phyloP scores from a whole-genome alignment of 345 rosid species.

The Pistacia vera region DNA sequence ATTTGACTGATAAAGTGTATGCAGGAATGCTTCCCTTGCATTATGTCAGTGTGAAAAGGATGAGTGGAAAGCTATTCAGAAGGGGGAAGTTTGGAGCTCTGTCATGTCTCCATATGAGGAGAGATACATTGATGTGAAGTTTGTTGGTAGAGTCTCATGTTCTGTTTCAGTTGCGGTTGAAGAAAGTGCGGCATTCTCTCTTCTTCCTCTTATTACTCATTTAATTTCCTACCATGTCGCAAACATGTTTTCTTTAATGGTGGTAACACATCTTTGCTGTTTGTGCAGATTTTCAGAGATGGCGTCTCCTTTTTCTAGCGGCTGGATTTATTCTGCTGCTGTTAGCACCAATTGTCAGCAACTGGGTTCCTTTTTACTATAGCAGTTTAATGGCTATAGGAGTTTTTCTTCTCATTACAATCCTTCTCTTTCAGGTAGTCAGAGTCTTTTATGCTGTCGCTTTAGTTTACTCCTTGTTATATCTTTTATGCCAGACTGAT shows the following conservation, averaged over 20 bases:
- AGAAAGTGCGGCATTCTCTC: slow-evolving; percentile 33
- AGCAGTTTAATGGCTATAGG: slow-evolving; percentile 94
- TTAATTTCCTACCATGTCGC: neutral
- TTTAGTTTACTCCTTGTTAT: neutral
- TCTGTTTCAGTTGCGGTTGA: slow-evolving; percentile 45
- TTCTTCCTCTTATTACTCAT: neutral
- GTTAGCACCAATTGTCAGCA: slow-evolving; percentile 77
- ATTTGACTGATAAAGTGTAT: slow-evolving; percentile 15
- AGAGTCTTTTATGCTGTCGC: slow-evolving; percentile 8
- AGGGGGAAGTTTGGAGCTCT: too few species aligned
- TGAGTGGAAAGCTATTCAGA: slow-evolving; percentile 76
- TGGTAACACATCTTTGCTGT: slow-evolving; percentile 5
- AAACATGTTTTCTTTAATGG: neutral
- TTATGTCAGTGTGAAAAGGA: slow-evolving; percentile 70
- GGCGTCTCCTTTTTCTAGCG: slow-evolving; percentile 80
- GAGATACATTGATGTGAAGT: slow-evolving; percentile 81
- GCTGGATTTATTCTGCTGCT: slow-evolving; percentile 60
- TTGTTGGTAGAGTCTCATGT: slow-evolving; percentile 47
- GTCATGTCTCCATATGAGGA: too few species aligned
- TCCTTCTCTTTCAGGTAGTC: slow-evolving; percentile 84
- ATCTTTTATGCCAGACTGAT: neutral
- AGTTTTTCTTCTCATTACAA: slow-evolving; percentile 73
- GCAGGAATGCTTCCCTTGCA: slow-evolving; percentile 81
- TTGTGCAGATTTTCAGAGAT: slow-evolving; percentile 70
- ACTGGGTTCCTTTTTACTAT: slow-evolving; percentile 95